These are phyloP conservation scores for Phytophthora tubulina DNA, from an alignment of 352 stramenopile genomes.

Conservation along the genomic window DNA sequence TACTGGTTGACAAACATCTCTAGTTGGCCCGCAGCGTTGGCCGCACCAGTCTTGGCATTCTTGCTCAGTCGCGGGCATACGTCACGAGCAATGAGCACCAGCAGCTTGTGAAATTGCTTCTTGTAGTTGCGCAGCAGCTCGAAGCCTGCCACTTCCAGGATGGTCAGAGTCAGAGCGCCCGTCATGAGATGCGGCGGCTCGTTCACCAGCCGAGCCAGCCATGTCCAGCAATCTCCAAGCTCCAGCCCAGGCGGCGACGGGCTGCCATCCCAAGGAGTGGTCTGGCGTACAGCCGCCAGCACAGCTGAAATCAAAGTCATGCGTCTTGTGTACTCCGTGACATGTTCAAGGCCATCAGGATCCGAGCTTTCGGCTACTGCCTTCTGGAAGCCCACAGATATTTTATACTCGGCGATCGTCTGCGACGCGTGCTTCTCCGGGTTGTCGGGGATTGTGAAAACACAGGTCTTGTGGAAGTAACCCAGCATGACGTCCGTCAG, in stretches of 20 bases:
- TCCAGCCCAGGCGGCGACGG: slow-evolving; percentile 59
- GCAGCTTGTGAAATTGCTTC: slow-evolving; percentile 82
- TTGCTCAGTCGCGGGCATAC: slow-evolving; percentile 75
- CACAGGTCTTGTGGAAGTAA: slow-evolving; percentile 79
- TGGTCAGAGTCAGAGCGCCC: slow-evolving; percentile 70
- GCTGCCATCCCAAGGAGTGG: slow-evolving; percentile 64
- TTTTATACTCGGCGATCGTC: slow-evolving; percentile 72
- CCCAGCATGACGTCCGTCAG: slow-evolving; percentile 76
- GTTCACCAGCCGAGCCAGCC: slow-evolving; percentile 76
- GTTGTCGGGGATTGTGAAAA: slow-evolving; percentile 79
- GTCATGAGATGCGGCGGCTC: slow-evolving; percentile 80
- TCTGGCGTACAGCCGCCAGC: slow-evolving; percentile 78
- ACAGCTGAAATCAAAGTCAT: slow-evolving; percentile 84
- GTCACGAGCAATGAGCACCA: slow-evolving; percentile 73
- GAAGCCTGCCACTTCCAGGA: slow-evolving; percentile 82
- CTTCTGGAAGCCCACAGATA: slow-evolving; percentile 70
- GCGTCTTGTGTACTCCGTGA: slow-evolving; percentile 81
- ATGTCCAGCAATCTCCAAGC: slow-evolving; percentile 78
- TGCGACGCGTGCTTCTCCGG: slow-evolving; percentile 62
- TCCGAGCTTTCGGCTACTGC: slow-evolving; percentile 69
- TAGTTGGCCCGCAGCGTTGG: slow-evolving; percentile 77
- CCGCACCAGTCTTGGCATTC: slow-evolving; percentile 76
- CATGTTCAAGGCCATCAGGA: slow-evolving; percentile 69
- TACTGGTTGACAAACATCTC: slow-evolving; percentile 83
- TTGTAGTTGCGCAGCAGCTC: slow-evolving; percentile 74